Percentiles rank a stretch among this genome's conserved stretches.
Evolutionary conservation across 2,329 filamentous ascomycete species (phyloP).

Genomic region (Colletotrichum sp.): DNA sequence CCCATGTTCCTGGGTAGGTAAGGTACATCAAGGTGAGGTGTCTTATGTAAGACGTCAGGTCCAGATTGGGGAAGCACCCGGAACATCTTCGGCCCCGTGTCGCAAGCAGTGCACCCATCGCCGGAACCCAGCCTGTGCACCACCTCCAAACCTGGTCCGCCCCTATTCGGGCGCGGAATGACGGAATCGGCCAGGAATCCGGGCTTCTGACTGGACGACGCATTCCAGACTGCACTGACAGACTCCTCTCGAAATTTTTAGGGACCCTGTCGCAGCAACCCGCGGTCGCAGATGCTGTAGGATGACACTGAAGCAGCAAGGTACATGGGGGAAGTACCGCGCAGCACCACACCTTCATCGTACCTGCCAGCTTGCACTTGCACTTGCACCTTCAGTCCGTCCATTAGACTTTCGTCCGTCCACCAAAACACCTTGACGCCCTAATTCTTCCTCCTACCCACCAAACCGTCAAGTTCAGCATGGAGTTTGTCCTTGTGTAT

Average conservation of each 20-base stretch:
- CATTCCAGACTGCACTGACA: conserved; percentile 4
- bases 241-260: conserved; percentile 6
- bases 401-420: conserved; percentile 11
- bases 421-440: conserved; percentile 1
- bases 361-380: conserved; percentile 23
- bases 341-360: neutral
- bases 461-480: conserved; percentile 5
- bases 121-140: neutral
- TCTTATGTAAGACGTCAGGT: neutral
- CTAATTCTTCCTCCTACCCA: conserved; percentile 7
- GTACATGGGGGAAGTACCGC: conserved; percentile 3
- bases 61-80: neutral
- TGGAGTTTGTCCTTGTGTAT: conserved; percentile 14
- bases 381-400: neutral
- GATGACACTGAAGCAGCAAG: neutral
- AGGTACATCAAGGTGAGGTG: neutral
- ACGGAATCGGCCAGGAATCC: conserved; percentile 10
- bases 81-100: conserved; percentile 1
- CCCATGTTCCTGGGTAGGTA: neutral
- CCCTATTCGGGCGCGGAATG: conserved; percentile 19
- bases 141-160: neutral
- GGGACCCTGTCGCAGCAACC: neutral
- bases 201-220: conserved; percentile 5
- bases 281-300: neutral
- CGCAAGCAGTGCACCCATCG: neutral